Evolutionary conservation across 2,329 filamentous ascomycete species (phyloP).

Genomic region (Botrytis fabae): DNA sequence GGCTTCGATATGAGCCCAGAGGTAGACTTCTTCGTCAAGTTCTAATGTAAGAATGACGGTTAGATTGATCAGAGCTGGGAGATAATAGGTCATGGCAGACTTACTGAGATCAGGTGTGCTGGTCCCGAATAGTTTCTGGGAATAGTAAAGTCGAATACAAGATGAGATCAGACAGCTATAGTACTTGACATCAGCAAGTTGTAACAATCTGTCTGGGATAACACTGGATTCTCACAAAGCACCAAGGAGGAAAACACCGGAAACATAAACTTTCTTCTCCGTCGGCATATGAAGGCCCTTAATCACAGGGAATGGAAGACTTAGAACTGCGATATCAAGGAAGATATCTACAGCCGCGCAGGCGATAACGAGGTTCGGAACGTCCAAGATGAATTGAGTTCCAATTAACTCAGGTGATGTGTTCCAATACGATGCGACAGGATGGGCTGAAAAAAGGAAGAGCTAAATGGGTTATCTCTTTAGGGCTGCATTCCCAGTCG

Average conservation of each 20-base stretch:
- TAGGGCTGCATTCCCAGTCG: neutral
- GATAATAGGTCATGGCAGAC: neutral
- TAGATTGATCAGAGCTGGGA: neutral
- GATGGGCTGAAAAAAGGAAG: slow-evolving; percentile 7
- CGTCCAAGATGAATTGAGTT: slow-evolving; percentile 5
- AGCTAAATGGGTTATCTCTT: neutral
- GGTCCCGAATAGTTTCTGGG: slow-evolving; percentile 15
- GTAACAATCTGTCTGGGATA: too few species aligned
- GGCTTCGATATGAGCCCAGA: slow-evolving; percentile 20
- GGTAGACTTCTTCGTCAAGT: slow-evolving; percentile 12
- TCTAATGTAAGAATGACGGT: neutral
- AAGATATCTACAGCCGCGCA: slow-evolving; percentile 14
- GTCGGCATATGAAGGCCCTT: slow-evolving; percentile 11
- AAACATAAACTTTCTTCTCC: slow-evolving; percentile 10
- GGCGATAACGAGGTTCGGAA: slow-evolving; percentile 11
- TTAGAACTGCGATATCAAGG: slow-evolving; percentile 6
- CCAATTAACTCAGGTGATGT: neutral
- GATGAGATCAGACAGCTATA: slow-evolving; percentile 20
- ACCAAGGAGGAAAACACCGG: slow-evolving; percentile 15
- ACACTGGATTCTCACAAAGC: slow-evolving; percentile 3
- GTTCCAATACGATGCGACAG: slow-evolving; percentile 9
- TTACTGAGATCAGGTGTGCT: slow-evolving; percentile 17
- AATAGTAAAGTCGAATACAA: slow-evolving; percentile 9
- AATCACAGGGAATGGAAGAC: slow-evolving; percentile 12
- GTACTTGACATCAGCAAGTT: neutral